These are phyloP conservation scores for Eucalyptus cloeziana DNA, from an alignment of 345 rosid species.

Conservation along the genomic window DNA sequence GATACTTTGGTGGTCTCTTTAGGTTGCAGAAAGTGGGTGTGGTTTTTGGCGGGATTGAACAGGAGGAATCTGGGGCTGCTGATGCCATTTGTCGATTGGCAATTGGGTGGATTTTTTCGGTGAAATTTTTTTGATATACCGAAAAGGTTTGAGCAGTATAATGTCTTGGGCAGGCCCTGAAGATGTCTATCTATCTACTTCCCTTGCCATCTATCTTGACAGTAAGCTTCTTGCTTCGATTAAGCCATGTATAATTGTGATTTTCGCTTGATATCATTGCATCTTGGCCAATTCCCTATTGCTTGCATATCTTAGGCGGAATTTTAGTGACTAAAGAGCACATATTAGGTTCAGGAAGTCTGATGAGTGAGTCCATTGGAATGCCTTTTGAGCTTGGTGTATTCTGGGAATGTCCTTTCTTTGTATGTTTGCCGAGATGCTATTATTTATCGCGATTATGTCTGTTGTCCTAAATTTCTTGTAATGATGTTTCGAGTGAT, in stretches of 20 bases:
- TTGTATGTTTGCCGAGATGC: not conserved
- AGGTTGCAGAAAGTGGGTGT: not conserved
- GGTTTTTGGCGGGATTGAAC: not conserved
- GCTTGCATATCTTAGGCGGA: not conserved
- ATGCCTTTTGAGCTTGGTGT: not conserved
- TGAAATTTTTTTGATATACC: conserved; percentile 14
- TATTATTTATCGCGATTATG: not conserved
- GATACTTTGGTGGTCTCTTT: not conserved
- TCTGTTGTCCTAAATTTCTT: not conserved
- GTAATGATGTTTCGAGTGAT: not conserved
- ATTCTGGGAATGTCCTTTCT: not conserved
- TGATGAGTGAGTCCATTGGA: too few relatives aligned
- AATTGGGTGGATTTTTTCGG: conserved; percentile 10
- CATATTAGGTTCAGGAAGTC: not conserved
- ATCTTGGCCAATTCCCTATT: not conserved
- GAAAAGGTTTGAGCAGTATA: conserved; percentile 15
- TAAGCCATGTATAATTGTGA: not conserved
- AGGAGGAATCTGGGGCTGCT: conserved; percentile 8
- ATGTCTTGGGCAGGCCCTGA: conserved; percentile 87
- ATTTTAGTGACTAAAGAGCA: not conserved
- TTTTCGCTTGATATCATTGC: not conserved
- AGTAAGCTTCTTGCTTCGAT: conserved; percentile 18
- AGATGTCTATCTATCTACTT: conserved; percentile 74
- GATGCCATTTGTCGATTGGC: conserved; percentile 16
- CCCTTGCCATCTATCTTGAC: conserved; percentile 85